Percentiles rank a stretch among this genome's conserved stretches.
These are phyloP conservation scores for Phtheirospermum japonicum DNA, from an alignment of 257 asterid genomes.

Conservation along the genomic window DNA sequence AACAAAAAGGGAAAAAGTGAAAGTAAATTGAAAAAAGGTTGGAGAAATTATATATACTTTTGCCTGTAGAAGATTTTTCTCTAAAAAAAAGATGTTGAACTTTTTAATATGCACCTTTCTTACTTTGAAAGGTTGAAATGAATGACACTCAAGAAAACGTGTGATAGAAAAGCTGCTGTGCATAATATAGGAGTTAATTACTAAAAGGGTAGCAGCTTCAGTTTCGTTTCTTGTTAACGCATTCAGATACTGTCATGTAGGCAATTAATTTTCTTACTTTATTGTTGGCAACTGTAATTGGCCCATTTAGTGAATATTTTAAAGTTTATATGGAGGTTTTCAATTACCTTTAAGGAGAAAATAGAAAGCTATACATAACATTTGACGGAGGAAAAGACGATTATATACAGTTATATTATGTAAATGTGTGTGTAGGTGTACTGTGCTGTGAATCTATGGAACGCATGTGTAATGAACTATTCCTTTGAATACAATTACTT, in stretches of 20 bases:
- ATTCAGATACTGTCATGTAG: constrained; percentile 9
- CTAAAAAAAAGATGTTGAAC: neutral
- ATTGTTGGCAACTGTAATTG: neutral
- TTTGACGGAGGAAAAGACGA: neutral
- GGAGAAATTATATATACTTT: neutral
- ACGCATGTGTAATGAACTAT: neutral
- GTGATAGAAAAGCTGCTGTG: neutral
- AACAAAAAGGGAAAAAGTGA: neutral
- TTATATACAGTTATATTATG: neutral
- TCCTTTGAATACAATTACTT: neutral
- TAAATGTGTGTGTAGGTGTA: neutral
- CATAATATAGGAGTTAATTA: neutral
- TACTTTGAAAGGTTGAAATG: neutral
- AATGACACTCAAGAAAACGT: neutral
- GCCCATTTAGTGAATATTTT: constrained; percentile 1
- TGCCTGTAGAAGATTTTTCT: neutral
- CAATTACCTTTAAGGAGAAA: constrained; percentile 19
- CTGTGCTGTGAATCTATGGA: no score
- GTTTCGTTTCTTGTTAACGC: neutral
- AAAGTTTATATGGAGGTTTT: constrained; percentile 1
- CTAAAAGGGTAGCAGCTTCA: neutral
- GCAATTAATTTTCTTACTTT: constrained; percentile 1
- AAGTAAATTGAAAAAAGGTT: constrained; percentile 1
- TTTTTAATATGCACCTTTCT: neutral
- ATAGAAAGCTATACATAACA: constrained; percentile 9